phyloP scores from a whole-genome alignment of 768 basidiomycete species.

The Collybia sordida region DNA sequence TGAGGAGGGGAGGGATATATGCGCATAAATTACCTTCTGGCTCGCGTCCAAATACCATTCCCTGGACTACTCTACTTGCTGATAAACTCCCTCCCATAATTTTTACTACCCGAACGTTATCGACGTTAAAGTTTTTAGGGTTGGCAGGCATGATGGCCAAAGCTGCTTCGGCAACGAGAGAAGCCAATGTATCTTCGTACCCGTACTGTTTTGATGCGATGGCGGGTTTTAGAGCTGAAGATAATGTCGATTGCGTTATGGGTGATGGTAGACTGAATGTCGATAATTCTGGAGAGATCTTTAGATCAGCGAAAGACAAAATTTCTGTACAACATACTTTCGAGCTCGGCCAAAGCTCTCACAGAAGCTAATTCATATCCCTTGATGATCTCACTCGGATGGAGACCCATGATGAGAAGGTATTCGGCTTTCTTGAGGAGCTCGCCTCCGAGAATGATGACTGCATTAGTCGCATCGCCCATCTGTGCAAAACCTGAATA shows the following conservation, averaged over 20 bases:
- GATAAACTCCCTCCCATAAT: conserved; percentile 94
- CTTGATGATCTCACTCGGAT: conserved; percentile 93
- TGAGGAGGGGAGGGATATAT: no score
- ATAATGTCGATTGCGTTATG: conserved; percentile 65
- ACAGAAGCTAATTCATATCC: conserved; percentile 91
- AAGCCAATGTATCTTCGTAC: conserved; percentile 77
- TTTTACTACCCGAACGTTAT: conserved; percentile 97
- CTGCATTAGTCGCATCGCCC: conserved; percentile 96
- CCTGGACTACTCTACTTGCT: conserved; percentile 84
- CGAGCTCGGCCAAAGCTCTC: conserved; percentile 85
- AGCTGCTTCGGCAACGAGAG: conserved; percentile 90
- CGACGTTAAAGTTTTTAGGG: conserved; percentile 93
- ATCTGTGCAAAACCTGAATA: conserved; percentile 50
- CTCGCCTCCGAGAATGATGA: conserved; percentile 94
- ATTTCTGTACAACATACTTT: conserved; percentile 59
- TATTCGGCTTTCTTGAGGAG: conserved; percentile 91
- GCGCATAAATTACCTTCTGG: conserved; percentile 69
- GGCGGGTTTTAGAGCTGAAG: conserved; percentile 80
- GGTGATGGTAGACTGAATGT: conserved; percentile 70
- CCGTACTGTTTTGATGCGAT: conserved; percentile 99
- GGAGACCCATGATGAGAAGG: conserved; percentile 93
- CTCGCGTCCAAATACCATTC: conserved; percentile 98
- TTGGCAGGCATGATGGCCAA: conserved; percentile 88
- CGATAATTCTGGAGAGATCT: conserved; percentile 55
- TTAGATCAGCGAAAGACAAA: conserved; percentile 10